A percentile compares a stretch with the other conserved stretches of the same genome.
These are phyloP conservation scores for Ustilago crameri DNA, from an alignment of 1,284 basidiomycete species.

Conservation along the genomic window DNA sequence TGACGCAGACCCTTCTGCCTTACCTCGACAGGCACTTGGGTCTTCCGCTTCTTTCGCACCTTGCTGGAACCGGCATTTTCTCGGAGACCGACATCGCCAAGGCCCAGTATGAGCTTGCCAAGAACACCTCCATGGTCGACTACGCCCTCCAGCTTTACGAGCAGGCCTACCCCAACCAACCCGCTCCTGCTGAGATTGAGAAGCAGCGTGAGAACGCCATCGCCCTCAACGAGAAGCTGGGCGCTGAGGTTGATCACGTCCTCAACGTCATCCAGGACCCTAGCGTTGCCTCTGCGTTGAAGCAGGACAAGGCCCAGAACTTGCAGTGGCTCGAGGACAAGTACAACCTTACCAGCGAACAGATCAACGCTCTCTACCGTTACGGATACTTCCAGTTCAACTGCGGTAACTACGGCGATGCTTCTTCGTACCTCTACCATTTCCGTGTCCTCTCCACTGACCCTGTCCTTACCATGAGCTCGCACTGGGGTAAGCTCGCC, in stretches of 20 bases:
- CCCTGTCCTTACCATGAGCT: constrained; percentile 87
- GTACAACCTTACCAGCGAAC: constrained; percentile 90
- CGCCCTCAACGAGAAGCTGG: constrained; percentile 82
- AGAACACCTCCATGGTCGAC: constrained; percentile 74
- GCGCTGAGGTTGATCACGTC: constrained; percentile 89
- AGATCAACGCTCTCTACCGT: constrained; percentile 95
- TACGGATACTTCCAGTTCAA: constrained; percentile 99
- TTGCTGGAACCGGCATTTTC: constrained; percentile 77
- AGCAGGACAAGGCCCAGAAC: constrained; percentile 96
- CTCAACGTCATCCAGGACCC: constrained; percentile 96
- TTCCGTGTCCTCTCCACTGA: constrained; percentile 97
- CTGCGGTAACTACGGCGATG: constrained; percentile 93
- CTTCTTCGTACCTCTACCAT: constrained; percentile 97
- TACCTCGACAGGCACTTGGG: constrained; percentile 94
- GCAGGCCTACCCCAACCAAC: constrained; percentile 78
- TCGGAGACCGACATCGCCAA: constrained; percentile 79
- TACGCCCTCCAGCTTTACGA: constrained; percentile 78
- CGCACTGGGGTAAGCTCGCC: constrained; percentile 97
- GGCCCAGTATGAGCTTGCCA: constrained; percentile 95
- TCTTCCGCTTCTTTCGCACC: constrained; percentile 88
- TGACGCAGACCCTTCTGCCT: constrained; percentile 75
- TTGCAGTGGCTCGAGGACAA: constrained; percentile 91
- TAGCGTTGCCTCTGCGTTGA: constrained; percentile 82
- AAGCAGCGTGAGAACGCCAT: constrained; percentile 75
- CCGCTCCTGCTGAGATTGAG: constrained; percentile 56